Percentiles rank a stretch among this genome's conserved stretches.
Conservation (phyloP, 192 early-diverging fungal species). For the Mortierella antarctica region DNA sequence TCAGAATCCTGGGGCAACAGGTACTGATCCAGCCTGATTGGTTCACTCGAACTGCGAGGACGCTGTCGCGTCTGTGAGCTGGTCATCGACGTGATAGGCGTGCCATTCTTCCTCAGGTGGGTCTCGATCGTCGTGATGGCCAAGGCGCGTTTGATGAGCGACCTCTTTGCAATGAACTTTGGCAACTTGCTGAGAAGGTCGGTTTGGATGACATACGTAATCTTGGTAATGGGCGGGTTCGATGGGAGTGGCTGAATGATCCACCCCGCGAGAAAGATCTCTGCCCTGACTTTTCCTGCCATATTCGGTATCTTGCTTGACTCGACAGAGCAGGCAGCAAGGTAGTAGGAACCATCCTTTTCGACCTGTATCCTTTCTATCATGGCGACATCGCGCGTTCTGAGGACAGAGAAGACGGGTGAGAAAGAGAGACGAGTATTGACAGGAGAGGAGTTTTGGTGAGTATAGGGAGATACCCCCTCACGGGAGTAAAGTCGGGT, state of each 20-base stretch:
- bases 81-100: neutral
- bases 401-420: neutral
- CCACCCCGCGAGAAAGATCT: conserved; percentile 64
- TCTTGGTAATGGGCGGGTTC: conserved; percentile 59
- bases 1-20: conserved; percentile 27
- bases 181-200: conserved; percentile 63
- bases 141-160: conserved; percentile 60
- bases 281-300: conserved; percentile 52
- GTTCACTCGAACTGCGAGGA: conserved; percentile 40
- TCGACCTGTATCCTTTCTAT: conserved; percentile 57
- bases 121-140: conserved; percentile 60
- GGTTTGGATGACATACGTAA: conserved; percentile 65
- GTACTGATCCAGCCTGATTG: conserved; percentile 24
- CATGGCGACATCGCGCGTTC: conserved; percentile 43
- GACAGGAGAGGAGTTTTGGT: neutral
- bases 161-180: conserved; percentile 63
- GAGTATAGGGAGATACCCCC: neutral
- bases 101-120: conserved; percentile 62
- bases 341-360: conserved; percentile 58
- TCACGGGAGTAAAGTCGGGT: neutral
- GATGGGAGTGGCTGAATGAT: conserved; percentile 62
- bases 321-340: conserved; percentile 60
- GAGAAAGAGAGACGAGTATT: neutral
- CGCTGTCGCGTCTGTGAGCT: neutral
- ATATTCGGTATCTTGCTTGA: conserved; percentile 56